A percentile compares a stretch with the other conserved stretches of the same genome.
phyloP scores from a whole-genome alignment of 2,329 filamentous ascomycete species.

The Ramularia collo-cygni region DNA sequence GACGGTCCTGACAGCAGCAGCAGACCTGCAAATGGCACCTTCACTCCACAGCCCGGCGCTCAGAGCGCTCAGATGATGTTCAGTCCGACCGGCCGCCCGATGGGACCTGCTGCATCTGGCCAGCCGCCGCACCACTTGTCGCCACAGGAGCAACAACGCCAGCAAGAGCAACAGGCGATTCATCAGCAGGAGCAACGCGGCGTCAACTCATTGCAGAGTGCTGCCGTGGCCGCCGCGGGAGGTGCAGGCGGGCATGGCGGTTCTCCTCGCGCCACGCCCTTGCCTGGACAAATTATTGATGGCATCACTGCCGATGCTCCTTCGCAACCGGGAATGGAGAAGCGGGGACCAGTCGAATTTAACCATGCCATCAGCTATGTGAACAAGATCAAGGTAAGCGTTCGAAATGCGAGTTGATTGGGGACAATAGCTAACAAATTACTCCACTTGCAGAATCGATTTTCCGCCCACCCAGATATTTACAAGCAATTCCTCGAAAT shows the following conservation, averaged over 20 bases:
- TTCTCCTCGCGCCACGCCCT: constrained; percentile 43
- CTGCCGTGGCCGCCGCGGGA: constrained; percentile 52
- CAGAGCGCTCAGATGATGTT: constrained; percentile 34
- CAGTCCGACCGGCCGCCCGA: constrained; percentile 38
- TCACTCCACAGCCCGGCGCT: constrained; percentile 33
- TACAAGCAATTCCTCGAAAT: constrained; percentile 99
- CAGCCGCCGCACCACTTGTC: constrained; percentile 23
- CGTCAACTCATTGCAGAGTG: constrained; percentile 59
- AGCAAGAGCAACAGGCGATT: constrained; percentile 27
- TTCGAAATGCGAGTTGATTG: neutral
- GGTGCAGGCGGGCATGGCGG: constrained; percentile 43
- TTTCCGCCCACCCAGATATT: constrained; percentile 92
- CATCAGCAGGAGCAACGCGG: constrained; percentile 61
- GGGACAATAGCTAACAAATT: constrained; percentile 3
- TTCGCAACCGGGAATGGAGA: constrained; percentile 55
- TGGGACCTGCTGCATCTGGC: constrained; percentile 34
- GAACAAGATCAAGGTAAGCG: constrained; percentile 93
- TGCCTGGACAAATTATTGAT: constrained; percentile 55
- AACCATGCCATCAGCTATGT: constrained; percentile 99
- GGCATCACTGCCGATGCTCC: constrained; percentile 31
- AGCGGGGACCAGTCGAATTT: constrained; percentile 92
- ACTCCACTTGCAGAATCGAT: constrained; percentile 73
- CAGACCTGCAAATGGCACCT: constrained; percentile 31
- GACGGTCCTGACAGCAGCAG: constrained; percentile 16
- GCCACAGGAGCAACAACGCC: constrained; percentile 24